A percentile compares a stretch with the other conserved stretches of the same genome.
Conservation (phyloP, 306 rosid species). For the Astragalus glycyphyllos region DNA sequence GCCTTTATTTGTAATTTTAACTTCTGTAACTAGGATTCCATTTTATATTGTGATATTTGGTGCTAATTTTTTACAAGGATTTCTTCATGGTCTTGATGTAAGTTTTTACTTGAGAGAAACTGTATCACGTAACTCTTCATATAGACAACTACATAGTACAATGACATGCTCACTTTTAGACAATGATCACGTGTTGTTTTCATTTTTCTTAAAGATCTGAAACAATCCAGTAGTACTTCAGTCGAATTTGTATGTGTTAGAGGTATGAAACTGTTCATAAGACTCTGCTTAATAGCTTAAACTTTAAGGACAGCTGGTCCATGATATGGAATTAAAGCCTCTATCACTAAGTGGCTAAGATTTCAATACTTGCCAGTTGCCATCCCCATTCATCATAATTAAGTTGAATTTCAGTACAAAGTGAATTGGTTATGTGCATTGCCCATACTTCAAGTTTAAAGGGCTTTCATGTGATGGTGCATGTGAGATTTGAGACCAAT, state of each 20-base stretch:
- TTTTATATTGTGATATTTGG: constrained; percentile 32
- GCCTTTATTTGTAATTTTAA: constrained; percentile 39
- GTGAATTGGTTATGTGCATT: constrained; percentile 19
- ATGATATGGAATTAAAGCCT: constrained; percentile 7
- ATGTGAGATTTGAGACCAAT: constrained; percentile 5
- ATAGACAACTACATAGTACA: constrained; percentile 22
- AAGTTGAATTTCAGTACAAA: constrained; percentile 21
- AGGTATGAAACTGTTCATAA: constrained; percentile 31
- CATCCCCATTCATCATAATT: constrained; percentile 3
- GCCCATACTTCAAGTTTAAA: constrained; percentile 9
- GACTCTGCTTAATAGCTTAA: constrained; percentile 20
- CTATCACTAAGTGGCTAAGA: constrained; percentile 25
- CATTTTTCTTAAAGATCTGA: constrained; percentile 28
- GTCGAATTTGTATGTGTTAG: constrained; percentile 17
- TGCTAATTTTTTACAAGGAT: constrained; percentile 9
- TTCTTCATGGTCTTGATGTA: constrained; percentile 12
- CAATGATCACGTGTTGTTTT: constrained; percentile 12
- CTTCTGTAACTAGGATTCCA: constrained; percentile 19
- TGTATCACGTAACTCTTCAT: constrained; percentile 35
- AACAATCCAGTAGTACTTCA: constrained; percentile 23
- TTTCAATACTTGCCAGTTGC: constrained; percentile 14
- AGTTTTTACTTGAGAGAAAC: constrained; percentile 21
- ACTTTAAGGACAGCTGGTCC: constrained; percentile 7
- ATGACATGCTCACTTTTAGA: constrained; percentile 15
- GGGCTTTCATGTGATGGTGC: background rate